Percentiles rank a stretch among this genome's conserved stretches.
These are phyloP conservation scores for Elsinoe perseae DNA, from an alignment of 2,329 filamentous ascomycete genomes.

Conservation along the genomic window DNA sequence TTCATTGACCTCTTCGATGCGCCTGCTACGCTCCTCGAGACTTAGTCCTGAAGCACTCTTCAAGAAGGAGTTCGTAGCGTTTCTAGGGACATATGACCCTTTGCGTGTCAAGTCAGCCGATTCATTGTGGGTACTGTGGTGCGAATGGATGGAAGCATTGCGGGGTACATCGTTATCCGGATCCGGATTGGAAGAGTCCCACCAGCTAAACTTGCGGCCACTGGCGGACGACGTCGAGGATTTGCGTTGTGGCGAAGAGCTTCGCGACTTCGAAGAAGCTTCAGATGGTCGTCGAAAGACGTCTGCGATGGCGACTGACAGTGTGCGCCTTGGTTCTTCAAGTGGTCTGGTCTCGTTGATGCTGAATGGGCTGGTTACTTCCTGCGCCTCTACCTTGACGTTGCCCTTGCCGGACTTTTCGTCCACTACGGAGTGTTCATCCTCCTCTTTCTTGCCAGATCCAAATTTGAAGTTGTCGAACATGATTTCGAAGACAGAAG, in stretches of 20 bases:
- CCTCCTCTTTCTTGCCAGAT: not conserved
- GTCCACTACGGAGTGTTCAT: not conserved
- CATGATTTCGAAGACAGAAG: slow-evolving; percentile 5
- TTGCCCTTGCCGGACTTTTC: slow-evolving; percentile 9
- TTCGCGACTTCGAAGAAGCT: slow-evolving; percentile 5
- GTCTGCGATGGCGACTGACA: slow-evolving; percentile 11
- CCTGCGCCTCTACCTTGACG: not conserved
- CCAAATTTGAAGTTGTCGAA: slow-evolving; percentile 16
- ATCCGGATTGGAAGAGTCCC: slow-evolving; percentile 4
- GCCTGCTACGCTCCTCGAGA: not conserved
- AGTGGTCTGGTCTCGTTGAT: slow-evolving; percentile 13
- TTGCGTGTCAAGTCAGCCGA: slow-evolving; percentile 7
- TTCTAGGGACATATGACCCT: slow-evolving; percentile 3
- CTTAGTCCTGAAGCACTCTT: slow-evolving; percentile 13
- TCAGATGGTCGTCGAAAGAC: slow-evolving; percentile 12
- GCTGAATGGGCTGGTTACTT: slow-evolving; percentile 8
- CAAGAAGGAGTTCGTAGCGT: slow-evolving; percentile 10
- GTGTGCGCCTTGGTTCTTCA: slow-evolving; percentile 10
- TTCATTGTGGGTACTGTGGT: not conserved
- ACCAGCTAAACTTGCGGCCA: slow-evolving; percentile 5
- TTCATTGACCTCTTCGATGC: slow-evolving; percentile 1
- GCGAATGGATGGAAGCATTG: slow-evolving; percentile 9
- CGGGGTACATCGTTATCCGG: slow-evolving; percentile 8
- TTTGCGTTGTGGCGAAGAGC: slow-evolving; percentile 11
- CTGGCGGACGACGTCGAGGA: not conserved